Percentiles rank a stretch among this genome's conserved stretches.
These are phyloP conservation scores for Immersiporthe knoxdaviesiana DNA, from an alignment of 2,329 filamentous ascomycete species.

Conservation along the genomic window DNA sequence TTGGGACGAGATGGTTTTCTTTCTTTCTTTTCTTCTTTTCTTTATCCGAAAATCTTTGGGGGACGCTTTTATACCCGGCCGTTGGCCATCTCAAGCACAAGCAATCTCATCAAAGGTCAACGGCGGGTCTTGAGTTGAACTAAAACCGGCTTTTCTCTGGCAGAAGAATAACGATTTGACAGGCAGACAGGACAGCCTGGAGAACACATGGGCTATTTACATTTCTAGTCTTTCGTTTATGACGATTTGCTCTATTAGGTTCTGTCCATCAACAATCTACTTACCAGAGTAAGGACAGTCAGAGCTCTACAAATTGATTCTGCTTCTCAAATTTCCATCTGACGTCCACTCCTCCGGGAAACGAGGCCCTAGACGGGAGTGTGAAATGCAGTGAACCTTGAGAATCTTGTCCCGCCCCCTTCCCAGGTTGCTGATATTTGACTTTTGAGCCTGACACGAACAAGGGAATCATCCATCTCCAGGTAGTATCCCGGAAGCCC, in stretches of 20 bases:
- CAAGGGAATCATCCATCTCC: not conserved
- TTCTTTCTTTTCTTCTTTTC: too few relatives aligned
- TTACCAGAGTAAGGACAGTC: not conserved
- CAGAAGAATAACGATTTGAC: not conserved
- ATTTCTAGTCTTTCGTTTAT: conserved; percentile 33
- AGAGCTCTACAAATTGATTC: conserved; percentile 17
- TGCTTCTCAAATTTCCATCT: conserved; percentile 15
- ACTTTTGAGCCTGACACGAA: not conserved
- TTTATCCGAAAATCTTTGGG: conserved; percentile 21
- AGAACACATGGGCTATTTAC: conserved; percentile 31
- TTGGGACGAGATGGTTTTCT: conserved; percentile 1
- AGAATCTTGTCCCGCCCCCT: not conserved
- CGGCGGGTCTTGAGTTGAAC: conserved; percentile 14
- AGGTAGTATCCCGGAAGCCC: not conserved
- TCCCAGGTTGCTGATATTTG: not conserved
- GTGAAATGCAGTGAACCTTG: not conserved
- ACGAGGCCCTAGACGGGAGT: too few relatives aligned
- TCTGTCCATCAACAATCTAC: not conserved
- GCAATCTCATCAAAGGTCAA: not conserved
- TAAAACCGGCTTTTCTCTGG: conserved; percentile 1
- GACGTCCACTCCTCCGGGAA: not conserved
- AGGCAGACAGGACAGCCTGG: conserved; percentile 16
- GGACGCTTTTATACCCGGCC: conserved; percentile 18
- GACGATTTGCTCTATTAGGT: conserved; percentile 14
- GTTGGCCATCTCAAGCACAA: conserved; percentile 11